Evolutionary conservation across 257 asterid genomes (phyloP).

Genomic region (Euphrasia confusa): DNA sequence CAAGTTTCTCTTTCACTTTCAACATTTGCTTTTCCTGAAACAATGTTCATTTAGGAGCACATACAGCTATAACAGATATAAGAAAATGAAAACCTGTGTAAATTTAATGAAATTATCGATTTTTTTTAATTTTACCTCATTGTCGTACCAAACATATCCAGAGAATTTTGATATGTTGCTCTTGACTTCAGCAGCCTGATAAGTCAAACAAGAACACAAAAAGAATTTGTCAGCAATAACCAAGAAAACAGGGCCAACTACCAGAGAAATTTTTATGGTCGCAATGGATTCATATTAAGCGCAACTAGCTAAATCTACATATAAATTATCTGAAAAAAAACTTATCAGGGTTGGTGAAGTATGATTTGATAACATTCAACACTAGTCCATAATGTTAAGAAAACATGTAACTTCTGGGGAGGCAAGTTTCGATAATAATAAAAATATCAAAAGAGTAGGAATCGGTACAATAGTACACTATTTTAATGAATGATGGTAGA

Average conservation of each 20-base stretch:
- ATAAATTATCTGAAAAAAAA: not conserved
- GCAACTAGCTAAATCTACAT: not conserved
- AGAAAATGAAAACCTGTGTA: constrained; percentile 1
- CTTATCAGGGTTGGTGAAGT: constrained; percentile 1
- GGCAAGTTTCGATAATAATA: not conserved
- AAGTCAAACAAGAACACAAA: constrained; percentile 22
- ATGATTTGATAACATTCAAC: constrained; percentile 13
- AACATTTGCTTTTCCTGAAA: constrained; percentile 77
- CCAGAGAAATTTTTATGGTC: not conserved
- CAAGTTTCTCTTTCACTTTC: constrained; percentile 75
- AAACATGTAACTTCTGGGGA: not conserved
- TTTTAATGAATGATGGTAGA: constrained; percentile 4
- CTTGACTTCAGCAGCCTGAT: constrained; percentile 82
- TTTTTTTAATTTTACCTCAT: constrained; percentile 49
- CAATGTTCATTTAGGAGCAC: constrained; percentile 18
- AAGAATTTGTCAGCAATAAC: constrained; percentile 14
- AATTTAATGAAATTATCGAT: constrained; percentile 8
- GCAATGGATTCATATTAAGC: constrained; percentile 6
- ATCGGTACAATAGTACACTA: not conserved
- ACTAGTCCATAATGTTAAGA: not conserved
- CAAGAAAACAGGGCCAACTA: not conserved
- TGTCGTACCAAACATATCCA: constrained; percentile 86
- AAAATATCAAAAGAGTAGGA: not conserved
- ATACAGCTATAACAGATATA: constrained; percentile 10
- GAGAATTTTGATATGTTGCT: constrained; percentile 75